These are phyloP conservation scores for Spencermartinsiella ligniputridi DNA, from an alignment of 1,139 yeast species.

Conservation along the genomic window DNA sequence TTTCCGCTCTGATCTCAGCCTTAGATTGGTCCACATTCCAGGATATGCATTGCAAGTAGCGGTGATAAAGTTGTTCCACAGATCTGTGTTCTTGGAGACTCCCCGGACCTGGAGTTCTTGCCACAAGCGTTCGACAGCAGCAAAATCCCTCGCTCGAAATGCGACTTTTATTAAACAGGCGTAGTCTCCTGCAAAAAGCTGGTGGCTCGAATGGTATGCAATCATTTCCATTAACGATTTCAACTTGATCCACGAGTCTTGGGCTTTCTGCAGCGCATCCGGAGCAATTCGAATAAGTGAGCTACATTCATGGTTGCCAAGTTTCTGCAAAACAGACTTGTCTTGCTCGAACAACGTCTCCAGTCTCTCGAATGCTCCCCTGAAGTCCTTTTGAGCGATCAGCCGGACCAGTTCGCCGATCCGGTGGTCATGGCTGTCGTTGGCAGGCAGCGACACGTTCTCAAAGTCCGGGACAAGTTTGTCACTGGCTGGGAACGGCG, in stretches of 20 bases:
- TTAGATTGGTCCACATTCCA: constrained; percentile 23
- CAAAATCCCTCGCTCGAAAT: constrained; percentile 22
- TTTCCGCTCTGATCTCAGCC: constrained; percentile 6
- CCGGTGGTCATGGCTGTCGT: background rate
- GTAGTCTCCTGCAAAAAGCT: constrained; percentile 25
- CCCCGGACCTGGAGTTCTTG: constrained; percentile 16
- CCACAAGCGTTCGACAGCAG: constrained; percentile 29
- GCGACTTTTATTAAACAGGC: constrained; percentile 28
- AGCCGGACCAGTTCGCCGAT: constrained; percentile 5
- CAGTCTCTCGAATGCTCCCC: constrained; percentile 12
- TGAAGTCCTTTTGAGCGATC: constrained; percentile 5
- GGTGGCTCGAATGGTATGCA: background rate
- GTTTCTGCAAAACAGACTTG: background rate
- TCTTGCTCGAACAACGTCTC: constrained; percentile 7
- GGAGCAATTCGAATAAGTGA: background rate
- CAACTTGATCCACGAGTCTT: background rate
- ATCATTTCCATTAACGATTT: background rate
- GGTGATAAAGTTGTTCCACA: constrained; percentile 35
- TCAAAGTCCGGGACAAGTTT: background rate
- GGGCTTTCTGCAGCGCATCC: background rate
- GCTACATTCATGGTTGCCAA: background rate
- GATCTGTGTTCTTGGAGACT: constrained; percentile 21
- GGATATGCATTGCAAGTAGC: constrained; percentile 33
- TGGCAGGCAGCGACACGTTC: background rate
- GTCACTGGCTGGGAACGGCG: background rate